Percentiles rank a stretch among this genome's conserved stretches.
These are phyloP conservation scores for Penicillium crustosum DNA, from an alignment of 2,329 filamentous ascomycete species.

Conservation along the genomic window DNA sequence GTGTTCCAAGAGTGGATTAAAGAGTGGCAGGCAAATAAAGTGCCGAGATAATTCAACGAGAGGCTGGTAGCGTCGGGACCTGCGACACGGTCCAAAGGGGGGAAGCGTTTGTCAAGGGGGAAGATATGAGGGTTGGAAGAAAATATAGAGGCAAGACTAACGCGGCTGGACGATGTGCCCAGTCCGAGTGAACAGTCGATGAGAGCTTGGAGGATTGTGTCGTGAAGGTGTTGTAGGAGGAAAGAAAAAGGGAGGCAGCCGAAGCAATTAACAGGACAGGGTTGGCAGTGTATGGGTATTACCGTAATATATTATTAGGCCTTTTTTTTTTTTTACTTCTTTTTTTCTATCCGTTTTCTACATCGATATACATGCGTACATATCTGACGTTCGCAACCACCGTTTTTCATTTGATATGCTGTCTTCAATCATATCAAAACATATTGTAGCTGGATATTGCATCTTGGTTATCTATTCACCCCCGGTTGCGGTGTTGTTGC, in stretches of 20 bases:
- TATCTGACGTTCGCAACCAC: neutral
- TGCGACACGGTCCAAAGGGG: constrained; percentile 30
- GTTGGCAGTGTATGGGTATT: constrained; percentile 11
- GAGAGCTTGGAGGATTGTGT: constrained; percentile 4
- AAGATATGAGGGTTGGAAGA: neutral
- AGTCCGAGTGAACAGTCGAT: constrained; percentile 22
- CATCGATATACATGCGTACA: neutral
- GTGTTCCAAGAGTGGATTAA: constrained; percentile 15
- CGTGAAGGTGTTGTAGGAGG: constrained; percentile 14
- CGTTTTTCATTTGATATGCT: neutral
- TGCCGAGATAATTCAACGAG: constrained; percentile 33
- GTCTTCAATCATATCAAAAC: neutral
- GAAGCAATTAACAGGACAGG: constrained; percentile 13
- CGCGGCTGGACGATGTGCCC: constrained; percentile 28
- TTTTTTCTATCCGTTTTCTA: neutral
- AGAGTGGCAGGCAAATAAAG: constrained; percentile 26
- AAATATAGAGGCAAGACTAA: constrained; percentile 16
- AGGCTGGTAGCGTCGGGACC: constrained; percentile 38
- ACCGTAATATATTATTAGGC: constrained; percentile 7
- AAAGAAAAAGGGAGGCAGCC: constrained; percentile 19
- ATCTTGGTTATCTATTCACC: neutral
- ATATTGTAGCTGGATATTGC: neutral
- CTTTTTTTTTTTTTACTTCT: neutral
- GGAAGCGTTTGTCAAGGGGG: constrained; percentile 1
- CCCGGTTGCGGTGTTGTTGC: constrained; percentile 1